Base-by-base conservation (phyloP, 108 stramenopile genomes). In the Nannochloropsis gaditana region DNA sequence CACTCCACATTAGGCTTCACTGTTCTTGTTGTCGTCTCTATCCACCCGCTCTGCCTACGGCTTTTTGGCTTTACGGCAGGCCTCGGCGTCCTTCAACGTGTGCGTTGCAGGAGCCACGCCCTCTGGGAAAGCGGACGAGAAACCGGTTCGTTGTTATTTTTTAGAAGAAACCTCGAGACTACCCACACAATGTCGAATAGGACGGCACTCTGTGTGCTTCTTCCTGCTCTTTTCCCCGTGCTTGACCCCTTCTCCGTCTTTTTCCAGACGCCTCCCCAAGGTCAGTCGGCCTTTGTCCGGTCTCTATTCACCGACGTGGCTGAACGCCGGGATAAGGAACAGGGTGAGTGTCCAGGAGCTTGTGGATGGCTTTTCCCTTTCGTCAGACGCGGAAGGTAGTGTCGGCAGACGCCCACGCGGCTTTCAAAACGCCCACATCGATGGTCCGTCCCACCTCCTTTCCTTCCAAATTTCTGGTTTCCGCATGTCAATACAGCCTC, bases 301-400 rank as follows among this genome's bases (percentile, higher is more conserved):
- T 73, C 59, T n/a, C 59, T 73, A 15, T 73, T 73, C 59, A 73
- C 59, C 19, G 59, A 73, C 59, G 59, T 73, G 59, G 59, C 15
- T 4, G 59, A 73, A 73, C 59, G 59, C 15, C 59, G 59, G 19
- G n/a, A 73, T 15, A 73, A 73, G 2, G 59, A 73, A 73, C 59
- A 73, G n/a, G 59, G 59, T 73, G n/a, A 15, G n/a, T 73, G 59
- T 73, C 2, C n/a, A 4, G 15, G 6, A 73, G n/a, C 15, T 8
- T 73, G 59, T 8, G 59, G 59, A 31, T 31, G 31, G 31, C 31
- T 31, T 31, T 31, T 31, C 1, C 31, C 31, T 31, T 31, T 31
- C 31, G 31, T 31, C 31, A 31, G 31, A 31, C 31, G 31, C 31
- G 31, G 31, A 31, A 1, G 31, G 31, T 31, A 31, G 31, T 31